These are phyloP conservation scores for Nepenthes mirabilis DNA, from an alignment of 148 eudicot species.

Conservation along the genomic window DNA sequence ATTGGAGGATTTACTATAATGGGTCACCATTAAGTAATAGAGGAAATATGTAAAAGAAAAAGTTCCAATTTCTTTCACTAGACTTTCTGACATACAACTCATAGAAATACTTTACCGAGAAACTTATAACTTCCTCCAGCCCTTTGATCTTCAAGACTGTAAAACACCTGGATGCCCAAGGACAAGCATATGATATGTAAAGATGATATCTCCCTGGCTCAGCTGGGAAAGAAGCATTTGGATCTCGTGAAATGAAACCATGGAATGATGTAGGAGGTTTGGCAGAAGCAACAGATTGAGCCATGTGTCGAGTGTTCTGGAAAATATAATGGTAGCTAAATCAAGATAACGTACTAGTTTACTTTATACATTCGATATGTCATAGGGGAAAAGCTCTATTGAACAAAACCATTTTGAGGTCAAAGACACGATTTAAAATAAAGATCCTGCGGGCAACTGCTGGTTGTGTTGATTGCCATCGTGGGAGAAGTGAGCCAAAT, in stretches of 20 bases:
- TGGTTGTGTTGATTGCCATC: background rate
- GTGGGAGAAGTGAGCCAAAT: background rate
- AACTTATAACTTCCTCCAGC: background rate
- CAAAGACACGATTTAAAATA: background rate
- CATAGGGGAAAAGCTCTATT: background rate
- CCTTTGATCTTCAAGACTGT: background rate
- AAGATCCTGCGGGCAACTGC: background rate
- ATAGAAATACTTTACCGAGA: background rate
- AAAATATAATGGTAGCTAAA: background rate
- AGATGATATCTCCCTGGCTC: background rate
- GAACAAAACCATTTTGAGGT: background rate
- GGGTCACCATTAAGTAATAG: no score
- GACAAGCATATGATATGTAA: slow-evolving; percentile 1
- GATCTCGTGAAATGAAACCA: background rate
- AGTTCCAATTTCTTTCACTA: no score
- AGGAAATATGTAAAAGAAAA: no score
- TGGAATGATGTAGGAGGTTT: background rate
- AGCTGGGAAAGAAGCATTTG: no score
- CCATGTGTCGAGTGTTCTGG: background rate
- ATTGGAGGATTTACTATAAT: no score
- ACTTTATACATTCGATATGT: background rate
- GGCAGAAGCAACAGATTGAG: background rate
- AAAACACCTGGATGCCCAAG: background rate
- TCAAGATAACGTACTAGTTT: background rate
- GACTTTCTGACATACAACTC: no score